Conservation (phyloP, 2,329 filamentous ascomycete species). For the Cladophialophora chaetospira region DNA sequence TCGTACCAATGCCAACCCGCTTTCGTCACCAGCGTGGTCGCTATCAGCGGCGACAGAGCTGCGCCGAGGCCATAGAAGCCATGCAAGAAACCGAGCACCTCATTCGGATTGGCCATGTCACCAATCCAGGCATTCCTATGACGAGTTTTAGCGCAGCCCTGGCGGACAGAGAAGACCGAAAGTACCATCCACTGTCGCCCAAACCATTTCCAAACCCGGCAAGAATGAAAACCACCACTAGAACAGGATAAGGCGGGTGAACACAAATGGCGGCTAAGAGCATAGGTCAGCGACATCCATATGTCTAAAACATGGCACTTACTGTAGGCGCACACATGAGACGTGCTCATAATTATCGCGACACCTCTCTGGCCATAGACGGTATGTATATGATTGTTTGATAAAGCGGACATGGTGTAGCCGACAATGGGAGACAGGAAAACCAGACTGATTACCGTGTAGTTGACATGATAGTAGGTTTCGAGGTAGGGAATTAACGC, state of each 20-base stretch:
- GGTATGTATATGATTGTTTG: slow-evolving; percentile 48
- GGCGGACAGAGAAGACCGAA: slow-evolving; percentile 36
- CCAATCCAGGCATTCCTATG: slow-evolving; percentile 62
- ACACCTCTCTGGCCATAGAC: slow-evolving; percentile 68
- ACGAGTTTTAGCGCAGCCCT: slow-evolving; percentile 48
- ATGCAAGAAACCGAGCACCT: slow-evolving; percentile 71
- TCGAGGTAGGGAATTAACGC: slow-evolving; percentile 49
- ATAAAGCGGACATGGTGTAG: slow-evolving; percentile 47
- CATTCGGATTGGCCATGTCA: slow-evolving; percentile 72
- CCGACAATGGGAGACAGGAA: slow-evolving; percentile 53
- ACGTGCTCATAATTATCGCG: slow-evolving; percentile 63
- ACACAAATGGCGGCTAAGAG: slow-evolving; percentile 57
- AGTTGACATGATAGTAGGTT: slow-evolving; percentile 46
- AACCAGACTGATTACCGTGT: slow-evolving; percentile 51
- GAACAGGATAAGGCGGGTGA: slow-evolving; percentile 69
- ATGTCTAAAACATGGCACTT: neutral
- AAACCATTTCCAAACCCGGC: slow-evolving; percentile 73
- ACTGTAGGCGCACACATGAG: slow-evolving; percentile 64
- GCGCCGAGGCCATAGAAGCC: slow-evolving; percentile 72
- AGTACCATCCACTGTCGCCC: slow-evolving; percentile 57
- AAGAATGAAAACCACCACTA: slow-evolving; percentile 66
- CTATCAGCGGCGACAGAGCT: slow-evolving; percentile 70
- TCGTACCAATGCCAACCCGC: slow-evolving; percentile 61
- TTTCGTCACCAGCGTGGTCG: slow-evolving; percentile 62
- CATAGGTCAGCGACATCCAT: neutral